Conservation (phyloP, 495 filamentous ascomycete genomes). For the Penicillium argentinense region DNA sequence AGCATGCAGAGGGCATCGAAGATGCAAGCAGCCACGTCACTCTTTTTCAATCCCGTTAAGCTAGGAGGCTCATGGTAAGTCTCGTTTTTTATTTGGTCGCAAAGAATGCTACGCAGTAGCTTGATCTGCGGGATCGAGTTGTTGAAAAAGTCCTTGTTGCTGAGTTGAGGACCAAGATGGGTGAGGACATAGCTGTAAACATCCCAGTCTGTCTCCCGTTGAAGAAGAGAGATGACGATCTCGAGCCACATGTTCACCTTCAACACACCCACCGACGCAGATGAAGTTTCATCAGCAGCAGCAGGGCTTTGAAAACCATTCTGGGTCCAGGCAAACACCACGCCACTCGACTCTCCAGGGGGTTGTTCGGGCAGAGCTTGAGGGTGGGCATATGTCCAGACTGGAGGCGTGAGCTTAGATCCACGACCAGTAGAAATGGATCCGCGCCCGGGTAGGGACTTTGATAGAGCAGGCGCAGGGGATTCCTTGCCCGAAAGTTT, state of each 20-base stretch:
- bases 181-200: conserved; percentile 87
- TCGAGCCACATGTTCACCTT: conserved; percentile 77
- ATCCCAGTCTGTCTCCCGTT: conserved; percentile 85
- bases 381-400: conserved; percentile 55
- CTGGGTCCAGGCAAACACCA: conserved; percentile 41
- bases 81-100: conserved; percentile 74
- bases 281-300: conserved; percentile 21
- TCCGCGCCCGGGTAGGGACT: conserved; percentile 29
- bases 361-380: conserved; percentile 56
- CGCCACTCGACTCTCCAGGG: conserved; percentile 43
- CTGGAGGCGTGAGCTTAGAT: conserved; percentile 46
- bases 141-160: conserved; percentile 83
- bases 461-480: conserved; percentile 22
- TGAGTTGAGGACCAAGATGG: conserved; percentile 83
- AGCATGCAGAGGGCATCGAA: conserved; percentile 82
- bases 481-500: conserved; percentile 26
- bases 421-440: conserved; percentile 36
- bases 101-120: conserved; percentile 71
- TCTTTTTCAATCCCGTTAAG: conserved; percentile 74
- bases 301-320: conserved; percentile 15
- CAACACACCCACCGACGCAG: conserved; percentile 40
- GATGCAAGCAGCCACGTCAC: conserved; percentile 83
- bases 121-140: conserved; percentile 70
- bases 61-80: conserved; percentile 73
- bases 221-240: conserved; percentile 67